Percentiles rank a stretch among this genome's conserved stretches.
Conservation (phyloP, 257 asterid genomes). For the Fraxinus excelsior region DNA sequence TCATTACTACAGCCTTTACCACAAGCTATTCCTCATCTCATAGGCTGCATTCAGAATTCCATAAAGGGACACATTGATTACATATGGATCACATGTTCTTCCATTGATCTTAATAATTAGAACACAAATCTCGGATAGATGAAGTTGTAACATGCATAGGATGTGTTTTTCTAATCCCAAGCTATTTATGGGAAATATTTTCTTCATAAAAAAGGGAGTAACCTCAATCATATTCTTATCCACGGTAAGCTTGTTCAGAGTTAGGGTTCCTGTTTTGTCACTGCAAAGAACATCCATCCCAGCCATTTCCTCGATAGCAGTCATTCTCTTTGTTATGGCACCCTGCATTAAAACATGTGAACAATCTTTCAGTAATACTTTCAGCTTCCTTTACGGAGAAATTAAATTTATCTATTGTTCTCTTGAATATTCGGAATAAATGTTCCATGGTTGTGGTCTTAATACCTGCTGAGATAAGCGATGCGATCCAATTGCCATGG, state of each 20-base stretch:
- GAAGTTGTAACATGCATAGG: background rate
- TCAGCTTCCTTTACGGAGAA: background rate
- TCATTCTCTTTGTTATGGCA: constrained; percentile 42
- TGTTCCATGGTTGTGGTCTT: background rate
- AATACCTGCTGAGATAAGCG: constrained; percentile 41
- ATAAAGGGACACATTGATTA: too few species aligned
- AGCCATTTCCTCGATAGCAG: constrained; percentile 43
- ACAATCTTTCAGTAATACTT: background rate
- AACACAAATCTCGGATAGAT: background rate
- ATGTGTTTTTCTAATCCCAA: background rate
- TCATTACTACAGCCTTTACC: too few species aligned
- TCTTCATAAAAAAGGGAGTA: background rate
- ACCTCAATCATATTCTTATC: constrained; percentile 40
- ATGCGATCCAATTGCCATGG: constrained; percentile 46
- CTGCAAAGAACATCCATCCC: constrained; percentile 46
- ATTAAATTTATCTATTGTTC: background rate
- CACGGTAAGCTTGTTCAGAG: constrained; percentile 35
- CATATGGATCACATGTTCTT: background rate
- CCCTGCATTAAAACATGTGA: constrained; percentile 26
- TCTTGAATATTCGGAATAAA: background rate
- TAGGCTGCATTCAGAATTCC: too few species aligned
- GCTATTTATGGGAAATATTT: background rate
- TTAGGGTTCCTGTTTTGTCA: constrained; percentile 39
- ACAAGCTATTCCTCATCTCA: too few species aligned
- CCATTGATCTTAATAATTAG: constrained; percentile 1